Base-by-base conservation (phyloP, 2,329 filamentous ascomycete genomes). In the Metarhizium guizhouense region DNA sequence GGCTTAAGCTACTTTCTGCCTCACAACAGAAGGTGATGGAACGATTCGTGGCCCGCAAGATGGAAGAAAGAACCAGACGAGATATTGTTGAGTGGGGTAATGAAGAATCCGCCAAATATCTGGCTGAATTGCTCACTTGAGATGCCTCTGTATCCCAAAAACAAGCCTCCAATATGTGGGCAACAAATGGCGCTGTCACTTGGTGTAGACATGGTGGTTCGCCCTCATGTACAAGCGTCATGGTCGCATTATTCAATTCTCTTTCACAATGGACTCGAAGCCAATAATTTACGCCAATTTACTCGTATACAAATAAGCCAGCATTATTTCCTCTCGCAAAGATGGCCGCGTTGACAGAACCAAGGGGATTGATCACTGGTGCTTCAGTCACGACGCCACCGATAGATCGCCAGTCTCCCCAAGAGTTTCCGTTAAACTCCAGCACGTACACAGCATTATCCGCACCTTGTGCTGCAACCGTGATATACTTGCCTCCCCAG, bases 1-100 rank as follows among this genome's bases (percentile, higher is more conserved):
- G 63, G 48, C 25, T 65, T 0, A 48, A 63, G 30, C 53, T 65
- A 2, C 60, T 69, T 4, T 57, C 57, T 8, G 47, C 58, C 4
- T 38, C 58, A n/a, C 59, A 68, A 47, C 51, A 43, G 36, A 47
- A 32, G 4, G 58, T 56, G 0, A 68, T 69, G 63, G 64, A 67
- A 13, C 14, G n/a, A 0, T 63, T 67, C 51, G 64, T 67, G n/a
- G 45, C 51, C 30, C 47, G 52, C n/a, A 62, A 61, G 47, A 55
- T 60, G 54, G 29, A 56, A 47, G 55, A 62, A 30, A 10, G 29
- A 36, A 50, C 36, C 42, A 52, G 20, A 47, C 20, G 25, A 40
- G 43, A 47, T 14, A 45, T 43, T 25, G 34, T 18, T 38, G 18
- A 18, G 18, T 29, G n/a, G 43, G 18, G n/a, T 47, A 3, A 25